Evolutionary conservation across 129 eudicot species (phyloP).

Genomic region (Ambrosia trifida): DNA sequence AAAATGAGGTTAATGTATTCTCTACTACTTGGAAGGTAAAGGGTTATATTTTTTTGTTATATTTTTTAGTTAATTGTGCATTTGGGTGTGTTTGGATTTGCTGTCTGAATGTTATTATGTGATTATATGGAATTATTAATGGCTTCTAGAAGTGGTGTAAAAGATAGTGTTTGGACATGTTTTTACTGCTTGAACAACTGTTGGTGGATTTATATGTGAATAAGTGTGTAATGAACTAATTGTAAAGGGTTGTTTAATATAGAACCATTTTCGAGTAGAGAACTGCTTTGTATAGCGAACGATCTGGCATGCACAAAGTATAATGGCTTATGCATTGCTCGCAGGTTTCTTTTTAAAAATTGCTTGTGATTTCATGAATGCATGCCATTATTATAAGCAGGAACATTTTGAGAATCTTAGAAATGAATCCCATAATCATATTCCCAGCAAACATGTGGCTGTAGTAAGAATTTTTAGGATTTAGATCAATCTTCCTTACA

Average conservation of each 20-base stretch:
- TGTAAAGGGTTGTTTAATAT: background rate
- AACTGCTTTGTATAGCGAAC: background rate
- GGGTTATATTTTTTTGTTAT: too few species aligned
- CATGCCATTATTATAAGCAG: background rate
- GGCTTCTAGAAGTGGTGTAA: too few species aligned
- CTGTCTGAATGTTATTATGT: background rate
- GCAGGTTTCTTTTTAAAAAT: background rate
- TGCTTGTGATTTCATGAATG: background rate
- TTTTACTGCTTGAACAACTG: background rate
- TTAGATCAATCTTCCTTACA: too few species aligned
- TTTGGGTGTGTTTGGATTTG: conserved; percentile 21
- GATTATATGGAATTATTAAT: background rate
- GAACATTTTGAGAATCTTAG: too few species aligned
- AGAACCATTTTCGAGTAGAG: background rate
- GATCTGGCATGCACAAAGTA: background rate
- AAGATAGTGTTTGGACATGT: background rate
- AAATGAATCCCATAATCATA: too few species aligned
- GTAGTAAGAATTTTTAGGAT: too few species aligned
- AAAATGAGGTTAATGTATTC: too few species aligned
- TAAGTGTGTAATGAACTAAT: background rate
- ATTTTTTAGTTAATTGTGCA: background rate
- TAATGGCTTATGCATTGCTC: background rate
- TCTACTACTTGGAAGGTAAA: too few species aligned
- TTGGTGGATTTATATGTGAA: background rate
- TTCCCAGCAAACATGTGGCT: too few species aligned